Conservation (phyloP, 306 rosid species). For the Sicyos edulis region DNA sequence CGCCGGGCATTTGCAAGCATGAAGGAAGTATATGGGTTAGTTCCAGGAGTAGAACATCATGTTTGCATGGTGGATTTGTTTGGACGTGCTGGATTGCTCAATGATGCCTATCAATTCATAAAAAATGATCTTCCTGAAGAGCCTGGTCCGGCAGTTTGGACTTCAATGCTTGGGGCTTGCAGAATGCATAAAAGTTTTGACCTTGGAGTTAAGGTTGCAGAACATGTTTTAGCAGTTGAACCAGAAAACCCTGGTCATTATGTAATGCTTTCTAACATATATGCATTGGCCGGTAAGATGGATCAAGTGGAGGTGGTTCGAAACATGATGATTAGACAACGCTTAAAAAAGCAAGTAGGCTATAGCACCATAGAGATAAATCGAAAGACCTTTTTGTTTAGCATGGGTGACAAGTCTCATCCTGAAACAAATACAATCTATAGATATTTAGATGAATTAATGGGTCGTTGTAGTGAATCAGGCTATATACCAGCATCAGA, state of each 20-base stretch:
- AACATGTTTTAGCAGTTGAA: conserved; percentile 56
- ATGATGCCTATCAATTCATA: conserved; percentile 55
- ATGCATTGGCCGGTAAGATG: conserved; percentile 67
- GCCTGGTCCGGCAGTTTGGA: conserved; percentile 61
- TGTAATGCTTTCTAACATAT: conserved; percentile 80
- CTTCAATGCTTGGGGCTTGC: conserved; percentile 88
- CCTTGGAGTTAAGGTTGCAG: conserved; percentile 68
- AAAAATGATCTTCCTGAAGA: conserved; percentile 31
- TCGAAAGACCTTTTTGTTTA: conserved; percentile 43
- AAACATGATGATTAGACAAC: conserved; percentile 55
- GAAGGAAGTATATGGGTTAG: conserved; percentile 49
- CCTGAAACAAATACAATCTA: conserved; percentile 47
- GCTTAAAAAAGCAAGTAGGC: conserved; percentile 70
- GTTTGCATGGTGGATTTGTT: conserved; percentile 88
- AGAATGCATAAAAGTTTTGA: conserved; percentile 76
- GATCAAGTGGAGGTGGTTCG: conserved; percentile 68
- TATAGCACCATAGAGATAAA: conserved; percentile 65
- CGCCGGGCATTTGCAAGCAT: conserved; percentile 48
- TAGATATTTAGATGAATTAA: conserved; percentile 54
- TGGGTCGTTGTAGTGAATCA: conserved; percentile 56
- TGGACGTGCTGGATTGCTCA: conserved; percentile 78
- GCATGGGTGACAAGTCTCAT: conserved; percentile 76
- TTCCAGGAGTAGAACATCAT: conserved; percentile 76
- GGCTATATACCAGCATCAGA: conserved; percentile 52
- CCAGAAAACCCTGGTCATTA: conserved; percentile 90